These are phyloP conservation scores for Knoxia roxburghii DNA, from an alignment of 257 asterid species.

Conservation along the genomic window DNA sequence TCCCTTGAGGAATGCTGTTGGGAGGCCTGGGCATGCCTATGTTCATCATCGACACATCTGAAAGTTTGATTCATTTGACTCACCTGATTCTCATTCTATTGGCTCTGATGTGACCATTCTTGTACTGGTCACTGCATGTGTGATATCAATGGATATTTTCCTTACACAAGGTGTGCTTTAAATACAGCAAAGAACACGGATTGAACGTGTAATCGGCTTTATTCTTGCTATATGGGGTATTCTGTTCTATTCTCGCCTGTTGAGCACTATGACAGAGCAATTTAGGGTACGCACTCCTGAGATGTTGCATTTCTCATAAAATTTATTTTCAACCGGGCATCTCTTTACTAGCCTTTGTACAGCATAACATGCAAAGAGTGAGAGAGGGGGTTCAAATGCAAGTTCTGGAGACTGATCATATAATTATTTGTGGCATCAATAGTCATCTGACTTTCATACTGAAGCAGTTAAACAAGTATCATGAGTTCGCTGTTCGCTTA, in stretches of 20 bases:
- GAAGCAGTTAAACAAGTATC: constrained; percentile 92
- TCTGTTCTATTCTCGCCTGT: constrained; percentile 81
- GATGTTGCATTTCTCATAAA: constrained; percentile 18
- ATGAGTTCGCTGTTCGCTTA: constrained; percentile 80
- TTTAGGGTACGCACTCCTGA: constrained; percentile 63
- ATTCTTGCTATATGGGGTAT: constrained; percentile 98
- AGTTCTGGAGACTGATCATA: constrained; percentile 85
- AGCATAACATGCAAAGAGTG: constrained; percentile 82
- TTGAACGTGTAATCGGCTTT: constrained; percentile 88
- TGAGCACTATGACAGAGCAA: constrained; percentile 98
- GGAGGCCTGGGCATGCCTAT: constrained; percentile 99
- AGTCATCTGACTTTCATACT: constrained; percentile 74
- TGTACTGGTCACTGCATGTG: constrained; percentile 12
- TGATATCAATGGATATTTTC: constrained; percentile 22
- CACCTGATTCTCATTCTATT: constrained; percentile 29
- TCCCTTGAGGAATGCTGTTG: constrained; percentile 96
- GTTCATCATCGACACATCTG: constrained; percentile 95
- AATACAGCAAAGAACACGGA: constrained; percentile 92
- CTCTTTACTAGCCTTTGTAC: constrained; percentile 35
- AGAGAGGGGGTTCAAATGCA: constrained; percentile 98
- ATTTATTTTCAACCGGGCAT: constrained; percentile 21
- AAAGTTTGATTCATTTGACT: constrained; percentile 58
- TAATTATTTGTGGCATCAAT: constrained; percentile 84
- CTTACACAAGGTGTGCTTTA: constrained; percentile 27
- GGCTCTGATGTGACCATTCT: constrained; percentile 19